These are phyloP conservation scores for Powellomyces hirtus DNA, from an alignment of 192 early-diverging fungal genomes.

Conservation along the genomic window DNA sequence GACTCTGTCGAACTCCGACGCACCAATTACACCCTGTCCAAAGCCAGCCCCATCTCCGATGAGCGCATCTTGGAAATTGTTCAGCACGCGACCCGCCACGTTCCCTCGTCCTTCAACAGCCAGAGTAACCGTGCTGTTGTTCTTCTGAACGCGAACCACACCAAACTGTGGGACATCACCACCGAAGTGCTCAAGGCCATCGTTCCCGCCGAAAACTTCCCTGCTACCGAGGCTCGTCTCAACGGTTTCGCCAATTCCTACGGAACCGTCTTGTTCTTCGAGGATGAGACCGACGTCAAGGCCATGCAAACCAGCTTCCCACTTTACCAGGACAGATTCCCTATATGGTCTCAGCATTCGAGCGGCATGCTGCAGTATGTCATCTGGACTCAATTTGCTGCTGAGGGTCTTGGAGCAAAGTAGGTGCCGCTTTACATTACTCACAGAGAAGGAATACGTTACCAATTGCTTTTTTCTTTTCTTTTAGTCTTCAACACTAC, in stretches of 20 bases:
- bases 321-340: conserved; percentile 1
- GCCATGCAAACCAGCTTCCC: conserved; percentile 18
- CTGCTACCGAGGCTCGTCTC: conserved; percentile 1
- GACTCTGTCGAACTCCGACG: conserved; percentile 20
- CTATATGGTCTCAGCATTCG: conserved; percentile 14
- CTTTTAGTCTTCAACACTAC: conserved; percentile 23
- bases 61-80: conserved; percentile 27
- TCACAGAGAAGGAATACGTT: not conserved
- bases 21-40: conserved; percentile 19
- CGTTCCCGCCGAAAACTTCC: conserved; percentile 9
- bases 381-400: conserved; percentile 27
- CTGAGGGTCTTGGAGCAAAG: conserved; percentile 25
- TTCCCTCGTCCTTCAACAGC: conserved; percentile 32
- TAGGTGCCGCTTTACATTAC: too few relatives aligned
- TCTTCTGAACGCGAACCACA: conserved; percentile 28
- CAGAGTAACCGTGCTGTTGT: conserved; percentile 27
- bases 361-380: conserved; percentile 30
- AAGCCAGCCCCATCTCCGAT: conserved; percentile 12
- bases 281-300: conserved; percentile 17
- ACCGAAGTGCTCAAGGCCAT: not conserved
- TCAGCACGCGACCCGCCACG: conserved; percentile 20
- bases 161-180: conserved; percentile 28
- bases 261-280: conserved; percentile 37
- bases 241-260: conserved; percentile 19
- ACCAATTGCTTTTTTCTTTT: not conserved